A percentile compares a stretch with the other conserved stretches of the same genome.
Evolutionary conservation across 2,329 filamentous ascomycete species (phyloP).

Genomic region (Aspergillus ochraceoroseus): DNA sequence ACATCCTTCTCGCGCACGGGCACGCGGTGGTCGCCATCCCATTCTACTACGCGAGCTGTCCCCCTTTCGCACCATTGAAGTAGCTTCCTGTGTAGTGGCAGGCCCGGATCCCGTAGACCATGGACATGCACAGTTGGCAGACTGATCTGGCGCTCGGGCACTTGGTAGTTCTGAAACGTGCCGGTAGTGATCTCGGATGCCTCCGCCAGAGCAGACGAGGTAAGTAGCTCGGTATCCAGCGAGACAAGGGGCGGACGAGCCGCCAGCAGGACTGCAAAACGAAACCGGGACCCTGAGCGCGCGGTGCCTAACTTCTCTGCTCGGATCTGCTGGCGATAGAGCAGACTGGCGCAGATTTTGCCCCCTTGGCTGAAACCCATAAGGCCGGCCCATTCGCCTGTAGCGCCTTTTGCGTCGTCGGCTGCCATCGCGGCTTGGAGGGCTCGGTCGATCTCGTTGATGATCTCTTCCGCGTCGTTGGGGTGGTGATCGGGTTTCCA

Average conservation of each 20-base stretch:
- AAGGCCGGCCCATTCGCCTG: slow-evolving; percentile 56
- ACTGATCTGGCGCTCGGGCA: slow-evolving; percentile 31
- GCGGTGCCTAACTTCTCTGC: slow-evolving; percentile 18
- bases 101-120: slow-evolving; percentile 52
- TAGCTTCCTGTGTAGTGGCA: slow-evolving; percentile 4
- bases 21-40: slow-evolving; percentile 67
- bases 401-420: slow-evolving; percentile 48
- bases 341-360: slow-evolving; percentile 56
- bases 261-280: slow-evolving; percentile 59
- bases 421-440: slow-evolving; percentile 42
- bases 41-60: slow-evolving; percentile 58
- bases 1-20: slow-evolving; percentile 65
- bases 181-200: neutral
- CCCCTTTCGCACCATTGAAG: slow-evolving; percentile 53
- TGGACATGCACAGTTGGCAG: slow-evolving; percentile 65
- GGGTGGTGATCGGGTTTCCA: slow-evolving; percentile 55
- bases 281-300: slow-evolving; percentile 40
- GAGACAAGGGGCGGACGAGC: slow-evolving; percentile 56
- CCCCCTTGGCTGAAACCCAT: slow-evolving; percentile 65
- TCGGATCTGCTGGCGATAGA: slow-evolving; percentile 56
- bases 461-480: slow-evolving; percentile 44
- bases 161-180: too few species aligned
- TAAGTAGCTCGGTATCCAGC: neutral
- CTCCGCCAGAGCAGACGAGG: neutral
- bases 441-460: slow-evolving; percentile 39